Conservation (phyloP, 306 rosid genomes). For the Fagus crenata region DNA sequence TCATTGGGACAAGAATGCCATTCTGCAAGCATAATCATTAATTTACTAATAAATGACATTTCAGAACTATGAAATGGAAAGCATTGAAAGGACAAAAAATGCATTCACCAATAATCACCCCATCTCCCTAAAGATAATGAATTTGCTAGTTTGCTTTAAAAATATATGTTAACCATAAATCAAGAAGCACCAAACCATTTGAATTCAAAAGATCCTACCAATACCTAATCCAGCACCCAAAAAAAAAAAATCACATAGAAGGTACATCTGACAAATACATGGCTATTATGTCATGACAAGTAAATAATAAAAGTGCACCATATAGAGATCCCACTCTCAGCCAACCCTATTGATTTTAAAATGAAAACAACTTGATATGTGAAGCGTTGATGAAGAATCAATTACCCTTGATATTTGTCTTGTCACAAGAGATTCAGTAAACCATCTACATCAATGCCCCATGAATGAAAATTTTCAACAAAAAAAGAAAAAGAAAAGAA, state of each 20-base stretch:
- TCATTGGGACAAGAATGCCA: conserved; percentile 41
- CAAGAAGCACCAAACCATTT: not conserved
- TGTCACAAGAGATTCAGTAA: not conserved
- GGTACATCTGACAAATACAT: not conserved
- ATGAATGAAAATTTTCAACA: not conserved
- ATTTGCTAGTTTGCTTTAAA: conserved; percentile 8
- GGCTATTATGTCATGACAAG: not conserved
- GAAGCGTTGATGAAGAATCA: not conserved
- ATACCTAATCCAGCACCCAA: not conserved
- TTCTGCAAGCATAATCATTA: conserved; percentile 57
- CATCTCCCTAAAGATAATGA: conserved; percentile 16
- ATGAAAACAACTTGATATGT: not conserved
- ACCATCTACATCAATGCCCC: not conserved
- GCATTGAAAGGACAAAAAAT: conserved; percentile 26
- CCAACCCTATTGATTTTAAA: not conserved
- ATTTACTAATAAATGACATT: conserved; percentile 30
- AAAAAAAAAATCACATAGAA: not conserved
- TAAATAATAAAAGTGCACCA: not conserved
- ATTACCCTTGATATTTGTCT: not conserved
- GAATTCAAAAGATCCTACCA: conserved; percentile 1
- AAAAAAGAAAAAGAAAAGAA: not conserved
- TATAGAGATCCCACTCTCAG: not conserved
- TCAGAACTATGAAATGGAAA: conserved; percentile 20
- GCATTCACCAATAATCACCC: conserved; percentile 7
- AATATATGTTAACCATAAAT: not conserved